Percentiles rank a stretch among this genome's conserved stretches.
Evolutionary conservation across 306 rosid genomes (phyloP).

Genomic region (Begonia loranthoides): DNA sequence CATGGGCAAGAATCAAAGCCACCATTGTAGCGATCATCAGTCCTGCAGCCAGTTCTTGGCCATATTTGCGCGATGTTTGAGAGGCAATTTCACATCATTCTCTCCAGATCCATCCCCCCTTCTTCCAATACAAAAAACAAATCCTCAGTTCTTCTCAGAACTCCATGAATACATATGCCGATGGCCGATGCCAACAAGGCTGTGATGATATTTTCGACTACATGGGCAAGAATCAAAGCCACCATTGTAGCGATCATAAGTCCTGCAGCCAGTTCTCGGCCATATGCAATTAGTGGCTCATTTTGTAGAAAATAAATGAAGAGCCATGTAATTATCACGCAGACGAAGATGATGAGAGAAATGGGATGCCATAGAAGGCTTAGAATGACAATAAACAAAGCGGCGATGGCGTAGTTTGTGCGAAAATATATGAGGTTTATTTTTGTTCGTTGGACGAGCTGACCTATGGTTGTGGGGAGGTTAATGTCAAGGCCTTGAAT

Average conservation of each 20-base stretch:
- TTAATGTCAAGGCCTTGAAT: conserved; percentile 4
- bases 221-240: conserved; percentile 28
- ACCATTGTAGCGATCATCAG: conserved; percentile 25
- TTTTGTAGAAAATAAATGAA: conserved; percentile 37
- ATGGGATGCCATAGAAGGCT: conserved; percentile 45
- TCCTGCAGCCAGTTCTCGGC: conserved; percentile 21
- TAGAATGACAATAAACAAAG: conserved; percentile 30
- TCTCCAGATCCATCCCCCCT: conserved; percentile 16
- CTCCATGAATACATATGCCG: conserved; percentile 31
- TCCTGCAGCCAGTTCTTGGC: conserved; percentile 14
- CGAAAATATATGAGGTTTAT: conserved; percentile 25
- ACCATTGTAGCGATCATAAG: conserved; percentile 25
- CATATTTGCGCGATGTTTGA: no score
- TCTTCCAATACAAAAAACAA: conserved; percentile 29
- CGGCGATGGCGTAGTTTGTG: conserved; percentile 32
- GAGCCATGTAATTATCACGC: conserved; percentile 35
- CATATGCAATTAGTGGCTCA: conserved; percentile 21
- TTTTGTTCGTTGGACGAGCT: conserved; percentile 30
- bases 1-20: conserved; percentile 28
- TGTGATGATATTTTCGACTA: conserved; percentile 20
- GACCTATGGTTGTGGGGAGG: conserved; percentile 3
- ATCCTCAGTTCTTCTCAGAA: conserved; percentile 40
- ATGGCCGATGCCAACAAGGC: conserved; percentile 24
- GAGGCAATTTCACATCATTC: no score
- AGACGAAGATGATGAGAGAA: conserved; percentile 23